Evolutionary conservation across 257 asterid genomes (phyloP).

Genomic region (Gynochthodes officinalis): DNA sequence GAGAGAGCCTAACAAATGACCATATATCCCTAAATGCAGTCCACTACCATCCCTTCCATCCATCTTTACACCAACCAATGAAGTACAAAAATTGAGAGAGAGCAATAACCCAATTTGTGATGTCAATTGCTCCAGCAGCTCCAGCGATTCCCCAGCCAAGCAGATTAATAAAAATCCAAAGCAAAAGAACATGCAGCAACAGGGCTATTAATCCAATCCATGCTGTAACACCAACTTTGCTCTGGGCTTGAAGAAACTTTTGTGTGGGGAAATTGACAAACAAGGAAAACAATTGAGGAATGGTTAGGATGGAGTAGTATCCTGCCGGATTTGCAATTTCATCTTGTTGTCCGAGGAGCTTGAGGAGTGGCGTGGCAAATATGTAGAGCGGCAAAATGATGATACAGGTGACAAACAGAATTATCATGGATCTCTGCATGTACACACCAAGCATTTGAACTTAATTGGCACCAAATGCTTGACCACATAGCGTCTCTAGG

Average conservation of each 20-base stretch:
- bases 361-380: slow-evolving; percentile 69
- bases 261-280: slow-evolving; percentile 58
- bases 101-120: slow-evolving; percentile 52
- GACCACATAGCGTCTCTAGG: slow-evolving; percentile 86
- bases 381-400: slow-evolving; percentile 59
- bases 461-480: slow-evolving; percentile 82
- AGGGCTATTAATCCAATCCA: slow-evolving; percentile 48
- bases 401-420: slow-evolving; percentile 43
- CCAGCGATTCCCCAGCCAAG: slow-evolving; percentile 60
- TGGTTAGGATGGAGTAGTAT: slow-evolving; percentile 37
- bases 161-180: slow-evolving; percentile 59
- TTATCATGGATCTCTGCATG: slow-evolving; percentile 72
- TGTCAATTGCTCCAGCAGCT: slow-evolving; percentile 55
- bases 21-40: slow-evolving; percentile 63
- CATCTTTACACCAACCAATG: slow-evolving; percentile 77
- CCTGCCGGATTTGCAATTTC: slow-evolving; percentile 71
- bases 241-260: slow-evolving; percentile 84
- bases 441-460: slow-evolving; percentile 75
- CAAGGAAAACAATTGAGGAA: slow-evolving; percentile 68
- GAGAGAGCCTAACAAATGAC: slow-evolving; percentile 76
- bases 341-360: slow-evolving; percentile 57
- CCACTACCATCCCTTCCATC: slow-evolving; percentile 77
- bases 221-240: slow-evolving; percentile 64
- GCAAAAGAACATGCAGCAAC: slow-evolving; percentile 34
- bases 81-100: slow-evolving; percentile 57